Conservation (phyloP, 495 filamentous ascomycete genomes). For the Cercophora samala region DNA sequence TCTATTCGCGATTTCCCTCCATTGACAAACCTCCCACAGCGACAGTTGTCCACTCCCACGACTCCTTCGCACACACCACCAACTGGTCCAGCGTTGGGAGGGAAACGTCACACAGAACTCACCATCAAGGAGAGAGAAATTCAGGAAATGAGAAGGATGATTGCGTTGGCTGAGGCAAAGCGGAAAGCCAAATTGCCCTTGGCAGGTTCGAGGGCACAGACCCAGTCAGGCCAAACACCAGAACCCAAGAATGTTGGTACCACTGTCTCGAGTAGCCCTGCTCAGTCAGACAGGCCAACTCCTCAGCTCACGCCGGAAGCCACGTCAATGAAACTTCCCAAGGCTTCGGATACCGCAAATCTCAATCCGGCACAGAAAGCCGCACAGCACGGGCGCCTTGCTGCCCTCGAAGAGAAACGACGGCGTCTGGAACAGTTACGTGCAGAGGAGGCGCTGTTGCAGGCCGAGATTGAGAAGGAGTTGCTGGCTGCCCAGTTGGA, state of each 20-base stretch:
- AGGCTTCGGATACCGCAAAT: conserved; percentile 15
- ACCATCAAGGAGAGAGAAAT: conserved; percentile 66
- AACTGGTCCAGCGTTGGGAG: conserved; percentile 15
- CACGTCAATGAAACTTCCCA: conserved; percentile 24
- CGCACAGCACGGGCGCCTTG: conserved; percentile 53
- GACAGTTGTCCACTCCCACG: conserved; percentile 38
- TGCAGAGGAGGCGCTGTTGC: conserved; percentile 56
- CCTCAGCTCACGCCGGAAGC: conserved; percentile 22
- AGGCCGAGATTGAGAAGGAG: conserved; percentile 54
- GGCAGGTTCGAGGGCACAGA: conserved; percentile 24
- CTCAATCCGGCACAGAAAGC: conserved; percentile 27
- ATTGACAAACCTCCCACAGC: conserved; percentile 38
- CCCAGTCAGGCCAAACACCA: conserved; percentile 33
- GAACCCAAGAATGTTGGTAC: conserved; percentile 32
- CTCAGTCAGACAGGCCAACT: conserved; percentile 20
- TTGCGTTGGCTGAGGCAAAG: conserved; percentile 71
- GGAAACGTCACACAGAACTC: conserved; percentile 51
- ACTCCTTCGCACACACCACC: conserved; percentile 42
- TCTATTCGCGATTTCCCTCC: conserved; percentile 46
- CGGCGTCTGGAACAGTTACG: conserved; percentile 52
- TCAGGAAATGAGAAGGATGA: conserved; percentile 67
- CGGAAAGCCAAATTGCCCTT: conserved; percentile 43
- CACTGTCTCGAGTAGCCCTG: conserved; percentile 11
- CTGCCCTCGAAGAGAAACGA: conserved; percentile 49
- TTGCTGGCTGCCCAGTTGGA: conserved; percentile 55